Base-by-base conservation (phyloP, 352 stramenopile genomes). In the Pythium sukuiense region DNA sequence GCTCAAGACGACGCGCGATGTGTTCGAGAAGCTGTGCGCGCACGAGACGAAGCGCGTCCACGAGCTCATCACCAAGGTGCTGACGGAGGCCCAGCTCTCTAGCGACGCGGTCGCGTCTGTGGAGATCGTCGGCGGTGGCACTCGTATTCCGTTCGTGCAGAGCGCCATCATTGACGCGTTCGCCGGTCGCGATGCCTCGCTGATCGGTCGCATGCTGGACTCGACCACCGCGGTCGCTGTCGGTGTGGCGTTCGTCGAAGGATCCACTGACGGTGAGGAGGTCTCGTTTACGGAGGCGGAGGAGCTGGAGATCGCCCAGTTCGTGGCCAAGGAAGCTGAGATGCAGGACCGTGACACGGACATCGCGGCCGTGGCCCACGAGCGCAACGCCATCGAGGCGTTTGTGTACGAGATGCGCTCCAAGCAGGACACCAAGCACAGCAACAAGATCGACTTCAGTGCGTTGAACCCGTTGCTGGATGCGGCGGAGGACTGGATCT, bases 401-500 rank as follows among this genome's bases (percentile, higher is more conserved):
- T 96, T 96, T 62, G 77, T 96, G 46, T 97, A 96, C 67, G 88
- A 97, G 62, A 97, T 97, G 81, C 87, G 89, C 18, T 79, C 79
- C n/a, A 95, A 95, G 70, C 67, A 68, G 32, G 73, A 72, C 32
- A 78, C 74, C 18, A 90, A 90, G 65, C 82, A 92, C 63, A 80
- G 85, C 59, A 72, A 84, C 26, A 88, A 93, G 61, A 76, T 98
- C 41, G 78, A 96, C 55, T 66, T 59, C 3, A 65, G 59, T 1
- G 70, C 70, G 48, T 55, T 97, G 35, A 85, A 83, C 52, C 79
- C 79, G 29, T 61, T 96, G 3, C 69, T 98, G 41, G 83, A 94
- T 16, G 87, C 80, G 12, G 85, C 90, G 8, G 89, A 97, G 59
- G 87, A 97, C 67, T 98, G 91, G 91, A 92, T 97, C 35, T 97